Conservation (phyloP, 1,284 basidiomycete species). For the Xerocomus minutiporus region DNA sequence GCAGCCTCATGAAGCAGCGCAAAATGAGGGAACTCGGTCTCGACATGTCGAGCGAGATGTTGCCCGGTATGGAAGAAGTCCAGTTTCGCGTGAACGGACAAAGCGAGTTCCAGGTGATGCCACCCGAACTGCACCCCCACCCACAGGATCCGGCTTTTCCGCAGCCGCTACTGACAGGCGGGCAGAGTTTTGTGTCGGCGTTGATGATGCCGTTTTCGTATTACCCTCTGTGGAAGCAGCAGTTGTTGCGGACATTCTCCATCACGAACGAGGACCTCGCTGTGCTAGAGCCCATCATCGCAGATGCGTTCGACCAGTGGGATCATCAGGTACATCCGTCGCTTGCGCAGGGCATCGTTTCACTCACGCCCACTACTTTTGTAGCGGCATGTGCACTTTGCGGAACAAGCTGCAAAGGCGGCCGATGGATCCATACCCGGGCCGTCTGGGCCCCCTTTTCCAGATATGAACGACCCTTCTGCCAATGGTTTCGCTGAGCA, state of each 20-base stretch:
- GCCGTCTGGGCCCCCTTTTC: conserved; percentile 34
- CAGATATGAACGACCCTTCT: conserved; percentile 34
- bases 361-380: conserved; percentile 3
- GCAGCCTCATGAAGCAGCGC: conserved; percentile 66
- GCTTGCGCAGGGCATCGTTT: neutral
- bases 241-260: conserved; percentile 62
- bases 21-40: conserved; percentile 74
- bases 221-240: conserved; percentile 65
- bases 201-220: conserved; percentile 68
- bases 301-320: conserved; percentile 79
- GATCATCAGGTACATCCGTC: conserved; percentile 56
- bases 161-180: conserved; percentile 41
- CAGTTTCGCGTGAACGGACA: conserved; percentile 56
- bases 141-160: conserved; percentile 45
- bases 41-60: conserved; percentile 67
- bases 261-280: conserved; percentile 76
- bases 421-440: conserved; percentile 35
- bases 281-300: conserved; percentile 70
- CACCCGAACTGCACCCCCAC: conserved; percentile 45
- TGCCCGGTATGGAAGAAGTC: conserved; percentile 56
- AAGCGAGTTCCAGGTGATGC: conserved; percentile 54
- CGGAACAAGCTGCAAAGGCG: conserved; percentile 34
- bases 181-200: conserved; percentile 70
- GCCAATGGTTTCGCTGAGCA: conserved; percentile 28
- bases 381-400: conserved; percentile 63